Percentiles rank a stretch among this genome's conserved stretches.
These are phyloP conservation scores for Cutaneotrichosporon cyanovorans DNA, from an alignment of 1,284 basidiomycete genomes.

Conservation along the genomic window DNA sequence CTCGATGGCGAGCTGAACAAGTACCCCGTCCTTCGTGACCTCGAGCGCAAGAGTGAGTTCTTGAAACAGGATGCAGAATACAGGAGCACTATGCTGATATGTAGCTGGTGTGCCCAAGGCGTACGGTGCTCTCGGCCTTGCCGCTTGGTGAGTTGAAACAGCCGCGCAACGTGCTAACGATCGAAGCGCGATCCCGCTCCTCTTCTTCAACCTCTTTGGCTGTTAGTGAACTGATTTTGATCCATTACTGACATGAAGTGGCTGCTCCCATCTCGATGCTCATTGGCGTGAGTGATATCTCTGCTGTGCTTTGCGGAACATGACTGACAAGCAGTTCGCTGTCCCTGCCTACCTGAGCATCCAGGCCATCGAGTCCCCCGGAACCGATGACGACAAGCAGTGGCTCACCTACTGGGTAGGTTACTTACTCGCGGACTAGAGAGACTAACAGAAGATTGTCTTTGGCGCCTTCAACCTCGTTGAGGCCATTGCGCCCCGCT, in stretches of 20 bases:
- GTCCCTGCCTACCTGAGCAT: conserved; percentile 46
- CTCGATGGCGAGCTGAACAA: conserved; percentile 96
- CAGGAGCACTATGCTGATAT: no score
- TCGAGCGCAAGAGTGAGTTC: conserved; percentile 76
- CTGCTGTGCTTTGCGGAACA: conserved; percentile 11
- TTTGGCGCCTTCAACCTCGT: conserved; percentile 46
- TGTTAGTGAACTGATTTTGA: conserved; percentile 1
- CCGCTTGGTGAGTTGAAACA: conserved; percentile 50
- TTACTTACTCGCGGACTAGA: not conserved
- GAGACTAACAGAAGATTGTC: conserved; percentile 32
- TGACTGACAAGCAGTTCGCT: no score
- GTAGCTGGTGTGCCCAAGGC: conserved; percentile 66
- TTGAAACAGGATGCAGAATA: no score
- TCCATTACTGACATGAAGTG: conserved; percentile 12
- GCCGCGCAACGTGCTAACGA: not conserved
- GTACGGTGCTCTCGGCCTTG: conserved; percentile 72
- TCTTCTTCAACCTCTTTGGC: conserved; percentile 49
- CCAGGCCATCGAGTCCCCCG: conserved; percentile 46
- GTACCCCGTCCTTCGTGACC: conserved; percentile 72
- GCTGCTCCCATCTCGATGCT: conserved; percentile 45
- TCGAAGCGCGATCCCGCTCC: conserved; percentile 38
- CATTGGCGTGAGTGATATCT: conserved; percentile 48
- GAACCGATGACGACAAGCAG: conserved; percentile 48
- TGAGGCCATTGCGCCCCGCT: conserved; percentile 43
- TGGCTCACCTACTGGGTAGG: conserved; percentile 48